phyloP scores from a whole-genome alignment of 768 basidiomycete species.

The Tylopilus vinaceipallidus region DNA sequence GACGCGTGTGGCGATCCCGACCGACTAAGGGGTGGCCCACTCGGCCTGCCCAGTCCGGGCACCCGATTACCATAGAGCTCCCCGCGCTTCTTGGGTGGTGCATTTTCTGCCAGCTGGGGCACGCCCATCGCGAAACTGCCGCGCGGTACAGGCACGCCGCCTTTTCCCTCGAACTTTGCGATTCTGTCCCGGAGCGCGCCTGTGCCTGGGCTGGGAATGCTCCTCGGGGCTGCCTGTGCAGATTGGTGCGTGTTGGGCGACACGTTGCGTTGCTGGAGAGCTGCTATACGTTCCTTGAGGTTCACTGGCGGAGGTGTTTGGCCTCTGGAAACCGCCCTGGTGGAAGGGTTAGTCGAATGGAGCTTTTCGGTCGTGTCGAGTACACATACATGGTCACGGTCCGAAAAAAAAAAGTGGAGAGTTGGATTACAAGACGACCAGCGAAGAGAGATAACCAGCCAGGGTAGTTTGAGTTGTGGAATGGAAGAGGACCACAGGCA shows the following conservation, averaged over 20 bases:
- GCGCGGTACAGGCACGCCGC: slow-evolving; percentile 71
- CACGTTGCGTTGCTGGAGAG: slow-evolving; percentile 59
- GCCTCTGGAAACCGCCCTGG: slow-evolving; percentile 29
- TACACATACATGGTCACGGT: slow-evolving; percentile 24
- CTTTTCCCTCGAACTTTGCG: slow-evolving; percentile 77
- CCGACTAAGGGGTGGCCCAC: slow-evolving; percentile 15
- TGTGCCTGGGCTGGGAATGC: slow-evolving; percentile 25
- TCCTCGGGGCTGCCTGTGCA: slow-evolving; percentile 31
- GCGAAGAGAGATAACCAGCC: slow-evolving; percentile 21
- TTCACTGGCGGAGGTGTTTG: slow-evolving; percentile 41
- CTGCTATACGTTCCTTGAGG: slow-evolving; percentile 82
- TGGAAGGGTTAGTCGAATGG: slow-evolving; percentile 15
- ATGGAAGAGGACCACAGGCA: slow-evolving; percentile 9
- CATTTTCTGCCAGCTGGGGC: slow-evolving; percentile 50
- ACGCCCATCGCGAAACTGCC: slow-evolving; percentile 70
- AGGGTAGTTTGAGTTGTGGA: slow-evolving; percentile 14
- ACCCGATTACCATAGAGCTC: slow-evolving; percentile 79
- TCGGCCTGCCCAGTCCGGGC: slow-evolving; percentile 31
- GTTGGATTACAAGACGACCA: slow-evolving; percentile 21
- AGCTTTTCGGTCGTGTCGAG: not conserved
- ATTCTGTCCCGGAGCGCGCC: slow-evolving; percentile 62
- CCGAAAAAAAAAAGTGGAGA: not conserved
- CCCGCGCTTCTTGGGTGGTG: slow-evolving; percentile 49
- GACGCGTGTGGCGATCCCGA: slow-evolving; percentile 17
- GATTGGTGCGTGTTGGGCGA: slow-evolving; percentile 32